Base-by-base conservation (phyloP, 2,329 filamentous ascomycete genomes). In the Clonostachys sp. region DNA sequence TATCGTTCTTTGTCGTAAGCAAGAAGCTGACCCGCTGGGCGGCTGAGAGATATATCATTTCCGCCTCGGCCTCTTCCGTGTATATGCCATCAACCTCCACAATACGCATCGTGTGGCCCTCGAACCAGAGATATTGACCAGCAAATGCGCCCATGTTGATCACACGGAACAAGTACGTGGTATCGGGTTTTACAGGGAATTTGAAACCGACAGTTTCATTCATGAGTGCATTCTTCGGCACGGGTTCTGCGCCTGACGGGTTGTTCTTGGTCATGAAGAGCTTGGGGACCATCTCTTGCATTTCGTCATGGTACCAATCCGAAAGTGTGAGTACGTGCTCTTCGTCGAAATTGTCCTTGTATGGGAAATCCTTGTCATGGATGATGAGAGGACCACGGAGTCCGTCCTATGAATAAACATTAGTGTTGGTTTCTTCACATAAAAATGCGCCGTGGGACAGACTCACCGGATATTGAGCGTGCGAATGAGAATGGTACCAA, bases 61-160 rank as follows among this genome's bases (percentile, higher is more conserved):
- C 70, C 1, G 84, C 80, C 51, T 80, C 77, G 1, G 74, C 67
- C 1, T 74, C 73, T 49, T 87, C 74, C 1, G 77, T 81, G 55
- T 86, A 89, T 12, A 88, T 73, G 6, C 86, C 86, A 58, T 90
- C 86, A 2, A 89, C 80, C 61, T 89, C 86, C 35, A 90, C 76
- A 46, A 89, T 82, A 34, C 72, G 77, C 66, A 90, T 80, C 34
- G 77, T 84, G 55, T 84, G 81, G 17, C 75, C 80, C 59, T 85
- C 81, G 46, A 86, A 78, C 80, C 81, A 85, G 44, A 86, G 59
- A 52, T 84, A 83, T 56, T 84, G 80, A 4, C 74, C 77, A 2
- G 81, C 79, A 65, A 89, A 91, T 14, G 85, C 86, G 14, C 82
- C 86, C 18, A 89, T 67, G 60, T 78, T 78, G 55, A 77, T 68